These are phyloP conservation scores for Imleria badia DNA, from an alignment of 768 basidiomycete genomes.

Conservation along the genomic window DNA sequence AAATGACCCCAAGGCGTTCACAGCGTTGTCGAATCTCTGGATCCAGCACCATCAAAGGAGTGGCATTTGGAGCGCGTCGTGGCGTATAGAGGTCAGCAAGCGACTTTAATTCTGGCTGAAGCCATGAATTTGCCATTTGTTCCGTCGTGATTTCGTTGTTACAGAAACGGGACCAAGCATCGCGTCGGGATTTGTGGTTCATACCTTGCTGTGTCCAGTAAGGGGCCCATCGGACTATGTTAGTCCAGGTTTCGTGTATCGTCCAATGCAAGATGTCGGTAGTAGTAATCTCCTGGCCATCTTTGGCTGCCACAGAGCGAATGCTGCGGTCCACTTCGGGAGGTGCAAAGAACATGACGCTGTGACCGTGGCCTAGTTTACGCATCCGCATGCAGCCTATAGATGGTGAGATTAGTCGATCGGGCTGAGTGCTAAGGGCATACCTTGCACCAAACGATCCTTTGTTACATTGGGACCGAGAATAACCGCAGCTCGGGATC, in stretches of 20 bases:
- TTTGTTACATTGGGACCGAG: neutral
- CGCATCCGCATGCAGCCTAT: neutral
- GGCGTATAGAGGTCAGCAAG: too few species aligned
- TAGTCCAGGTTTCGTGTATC: too few species aligned
- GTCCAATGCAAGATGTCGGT: neutral
- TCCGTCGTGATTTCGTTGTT: neutral
- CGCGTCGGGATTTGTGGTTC: neutral
- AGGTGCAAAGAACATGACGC: neutral
- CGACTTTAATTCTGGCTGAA: too few species aligned
- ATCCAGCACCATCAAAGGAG: too few species aligned
- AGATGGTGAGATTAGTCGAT: neutral
- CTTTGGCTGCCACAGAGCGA: neutral
- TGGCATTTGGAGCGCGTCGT: too few species aligned
- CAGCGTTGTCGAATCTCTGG: neutral
- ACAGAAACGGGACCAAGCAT: neutral
- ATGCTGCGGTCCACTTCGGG: neutral
- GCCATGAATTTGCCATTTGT: neutral
- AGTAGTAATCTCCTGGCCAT: neutral
- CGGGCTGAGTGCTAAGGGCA: too few species aligned
- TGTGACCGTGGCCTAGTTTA: neutral
- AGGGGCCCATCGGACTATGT: neutral
- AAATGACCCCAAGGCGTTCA: neutral
- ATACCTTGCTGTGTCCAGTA: neutral
- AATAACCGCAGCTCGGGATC: neutral
- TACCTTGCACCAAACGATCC: constrained; percentile 1